These are phyloP conservation scores for Tricholoma sp. DNA, from an alignment of 768 basidiomycete genomes.

Conservation along the genomic window DNA sequence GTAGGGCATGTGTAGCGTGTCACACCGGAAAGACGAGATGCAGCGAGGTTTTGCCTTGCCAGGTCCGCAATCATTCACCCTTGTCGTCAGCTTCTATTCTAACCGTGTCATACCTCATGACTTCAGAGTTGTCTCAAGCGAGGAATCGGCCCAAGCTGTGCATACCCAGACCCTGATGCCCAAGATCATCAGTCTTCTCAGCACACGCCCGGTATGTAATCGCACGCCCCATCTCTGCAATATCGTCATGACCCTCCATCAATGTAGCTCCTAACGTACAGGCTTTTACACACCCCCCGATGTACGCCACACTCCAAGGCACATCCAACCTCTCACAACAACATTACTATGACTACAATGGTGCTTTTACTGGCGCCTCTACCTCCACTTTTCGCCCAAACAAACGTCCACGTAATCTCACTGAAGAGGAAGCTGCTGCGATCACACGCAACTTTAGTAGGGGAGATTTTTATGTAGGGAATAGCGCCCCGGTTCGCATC, in stretches of 20 bases:
- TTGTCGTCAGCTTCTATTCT: neutral
- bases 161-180: conserved; percentile 75
- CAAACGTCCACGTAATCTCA: conserved; percentile 74
- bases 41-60: conserved; percentile 77
- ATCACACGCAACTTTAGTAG: conserved; percentile 79
- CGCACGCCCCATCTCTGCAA: conserved; percentile 10
- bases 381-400: conserved; percentile 75
- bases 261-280: conserved; percentile 29
- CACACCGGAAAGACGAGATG: conserved; percentile 82
- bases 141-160: conserved; percentile 62
- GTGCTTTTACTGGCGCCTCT: conserved; percentile 61
- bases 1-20: conserved; percentile 75
- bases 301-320: conserved; percentile 43
- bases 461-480: conserved; percentile 80
- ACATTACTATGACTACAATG: conserved; percentile 77
- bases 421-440: conserved; percentile 78
- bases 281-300: conserved; percentile 41
- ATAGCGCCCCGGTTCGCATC: conserved; percentile 76
- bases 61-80: conserved; percentile 37
- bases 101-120: conserved; percentile 1
- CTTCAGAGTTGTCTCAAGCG: conserved; percentile 76
- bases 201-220: conserved; percentile 33
- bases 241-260: conserved; percentile 7
- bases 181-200: conserved; percentile 37
- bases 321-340: conserved; percentile 51